Evolutionary conservation across 2,329 filamentous ascomycete genomes (phyloP), one percentile per base, ranked within the genome.

Genomic region (Aspergillus vadensis): DNA sequence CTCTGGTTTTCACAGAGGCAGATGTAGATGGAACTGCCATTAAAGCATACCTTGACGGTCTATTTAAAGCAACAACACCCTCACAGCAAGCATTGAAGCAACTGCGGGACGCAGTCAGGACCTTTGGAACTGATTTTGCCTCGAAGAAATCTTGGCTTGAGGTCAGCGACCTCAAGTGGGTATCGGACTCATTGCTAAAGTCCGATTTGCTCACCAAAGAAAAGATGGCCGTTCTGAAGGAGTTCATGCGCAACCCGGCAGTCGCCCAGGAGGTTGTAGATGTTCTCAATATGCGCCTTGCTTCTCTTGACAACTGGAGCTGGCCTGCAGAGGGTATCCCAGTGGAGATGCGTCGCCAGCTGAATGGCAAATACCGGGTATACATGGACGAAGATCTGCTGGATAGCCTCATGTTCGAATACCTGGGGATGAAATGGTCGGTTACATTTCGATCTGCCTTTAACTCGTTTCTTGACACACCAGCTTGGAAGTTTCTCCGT

Each of bases 381-480:
- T 86, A 81, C 67, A 84, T 85, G 77, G 83, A 86, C 53, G 83
- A 85, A 64, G 85, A 88, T 62, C 74, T 85, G 19, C 78, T 86
- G 7, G 82, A 86, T 64, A 80, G 82, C 1, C 77, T 86, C 7
- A 76, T 86, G 23, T 70, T 86, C 2, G 82, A 86, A 48, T 84
- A 80, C 62, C 76, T 86, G 38, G 84, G 83, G 5, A 71, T 82
- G 4, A 79, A 77, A 53, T 85, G 82, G 80, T 77, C 81, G 2
- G 77, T 83, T 4, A 72, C 77, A 36, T 76, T 86, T 63, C 82
- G 81, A 50, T 48, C 67, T 7, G 74, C 70, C 0, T 81, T 85
- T 50, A 68, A 58, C 2, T 57, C 36, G 0, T 74, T 79, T 52
- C 74, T 77, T 50, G 58, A 67, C 10, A 78, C 74, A 14, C 66